Percentiles rank a stretch among this genome's conserved stretches.
These are phyloP conservation scores for Xylaria venustula DNA, from an alignment of 495 filamentous ascomycete species.

Conservation along the genomic window DNA sequence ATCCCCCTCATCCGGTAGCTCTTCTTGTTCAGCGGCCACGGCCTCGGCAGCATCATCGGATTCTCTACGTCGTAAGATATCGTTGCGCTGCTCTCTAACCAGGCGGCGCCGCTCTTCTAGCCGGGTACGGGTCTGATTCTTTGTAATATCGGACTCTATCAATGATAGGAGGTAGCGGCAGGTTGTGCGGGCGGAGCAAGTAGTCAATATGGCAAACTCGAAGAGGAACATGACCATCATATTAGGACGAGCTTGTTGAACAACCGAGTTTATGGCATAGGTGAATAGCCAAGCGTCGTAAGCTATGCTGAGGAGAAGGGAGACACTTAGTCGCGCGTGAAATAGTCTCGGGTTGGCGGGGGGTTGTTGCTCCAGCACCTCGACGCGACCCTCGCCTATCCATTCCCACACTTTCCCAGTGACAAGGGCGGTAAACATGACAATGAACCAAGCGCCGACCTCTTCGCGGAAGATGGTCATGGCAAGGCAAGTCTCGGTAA, in stretches of 20 bases:
- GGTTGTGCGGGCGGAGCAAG: slow-evolving; percentile 75
- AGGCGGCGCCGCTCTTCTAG: slow-evolving; percentile 59
- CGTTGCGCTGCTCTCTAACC: slow-evolving; percentile 57
- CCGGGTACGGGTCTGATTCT: slow-evolving; percentile 64
- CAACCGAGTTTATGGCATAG: slow-evolving; percentile 78
- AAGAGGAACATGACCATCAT: slow-evolving; percentile 99
- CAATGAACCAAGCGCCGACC: slow-evolving; percentile 86
- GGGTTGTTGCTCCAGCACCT: slow-evolving; percentile 92
- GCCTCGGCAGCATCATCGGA: slow-evolving; percentile 43
- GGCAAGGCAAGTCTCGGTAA: slow-evolving; percentile 93
- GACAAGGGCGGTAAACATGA: slow-evolving; percentile 93
- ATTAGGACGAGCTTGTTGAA: slow-evolving; percentile 80
- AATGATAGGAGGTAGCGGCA: slow-evolving; percentile 78
- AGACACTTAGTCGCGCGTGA: slow-evolving; percentile 76
- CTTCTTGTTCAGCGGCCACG: slow-evolving; percentile 42
- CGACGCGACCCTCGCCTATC: slow-evolving; percentile 94
- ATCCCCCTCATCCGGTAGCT: slow-evolving; percentile 67
- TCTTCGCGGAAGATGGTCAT: slow-evolving; percentile 99
- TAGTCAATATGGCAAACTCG: slow-evolving; percentile 84
- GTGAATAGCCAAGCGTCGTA: slow-evolving; percentile 76
- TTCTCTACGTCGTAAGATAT: slow-evolving; percentile 62
- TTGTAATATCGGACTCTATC: slow-evolving; percentile 70
- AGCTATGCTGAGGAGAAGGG: slow-evolving; percentile 69
- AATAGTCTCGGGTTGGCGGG: slow-evolving; percentile 88
- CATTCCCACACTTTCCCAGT: slow-evolving; percentile 96